phyloP scores from a whole-genome alignment of 2,329 filamentous ascomycete genomes.

The Beauveria sp. region DNA sequence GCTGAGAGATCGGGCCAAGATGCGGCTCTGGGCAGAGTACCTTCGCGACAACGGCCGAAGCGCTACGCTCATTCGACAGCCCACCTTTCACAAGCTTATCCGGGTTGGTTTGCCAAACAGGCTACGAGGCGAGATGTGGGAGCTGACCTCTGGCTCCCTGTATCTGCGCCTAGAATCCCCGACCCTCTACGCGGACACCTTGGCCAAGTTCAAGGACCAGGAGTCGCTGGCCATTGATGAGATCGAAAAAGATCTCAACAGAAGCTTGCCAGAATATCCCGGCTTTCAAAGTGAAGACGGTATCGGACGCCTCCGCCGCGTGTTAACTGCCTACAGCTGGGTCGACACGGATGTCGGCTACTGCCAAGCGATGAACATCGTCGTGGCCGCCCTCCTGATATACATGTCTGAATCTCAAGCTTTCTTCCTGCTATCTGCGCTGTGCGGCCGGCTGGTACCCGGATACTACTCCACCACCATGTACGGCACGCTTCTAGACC shows the following conservation, averaged over 20 bases:
- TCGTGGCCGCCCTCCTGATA: conserved; percentile 93
- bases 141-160: conserved; percentile 84
- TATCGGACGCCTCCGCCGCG: conserved; percentile 79
- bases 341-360: conserved; percentile 92
- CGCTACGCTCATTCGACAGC: conserved; percentile 83
- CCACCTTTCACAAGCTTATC: conserved; percentile 96
- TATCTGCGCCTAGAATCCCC: conserved; percentile 84
- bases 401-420: conserved; percentile 97
- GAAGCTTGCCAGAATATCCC: conserved; percentile 92
- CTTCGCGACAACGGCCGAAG: conserved; percentile 92
- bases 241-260: conserved; percentile 96
- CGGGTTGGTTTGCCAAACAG: conserved; percentile 91
- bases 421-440: conserved; percentile 83
- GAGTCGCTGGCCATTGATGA: conserved; percentile 96
- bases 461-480: conserved; percentile 99
- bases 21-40: conserved; percentile 96
- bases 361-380: conserved; percentile 99
- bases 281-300: conserved; percentile 96
- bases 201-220: conserved; percentile 73
- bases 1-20: conserved; percentile 89
- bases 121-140: conserved; percentile 90
- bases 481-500: conserved; percentile 95
- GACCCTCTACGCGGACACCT: conserved; percentile 72
- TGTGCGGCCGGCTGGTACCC: conserved; percentile 87
- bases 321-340: conserved; percentile 97